A percentile compares a stretch with the other conserved stretches of the same genome.
Evolutionary conservation across 2,329 filamentous ascomycete species (phyloP).

Genomic region (Sporothrix protearum): DNA sequence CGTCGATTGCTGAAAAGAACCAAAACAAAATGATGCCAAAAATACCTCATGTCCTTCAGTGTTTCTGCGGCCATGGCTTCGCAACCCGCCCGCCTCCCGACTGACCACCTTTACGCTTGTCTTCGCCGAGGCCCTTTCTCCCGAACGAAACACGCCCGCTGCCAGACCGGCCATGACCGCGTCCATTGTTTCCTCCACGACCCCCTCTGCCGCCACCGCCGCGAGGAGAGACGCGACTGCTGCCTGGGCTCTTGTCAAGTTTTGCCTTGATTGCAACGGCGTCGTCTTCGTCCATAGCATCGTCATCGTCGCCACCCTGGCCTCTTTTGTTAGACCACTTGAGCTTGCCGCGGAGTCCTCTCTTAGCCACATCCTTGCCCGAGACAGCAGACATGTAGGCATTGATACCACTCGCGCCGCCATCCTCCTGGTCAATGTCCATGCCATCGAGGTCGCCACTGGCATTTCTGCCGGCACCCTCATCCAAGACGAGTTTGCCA

Average conservation of each 20-base stretch:
- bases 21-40: background rate
- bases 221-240: slow-evolving; percentile 30
- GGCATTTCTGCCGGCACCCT: slow-evolving; percentile 49
- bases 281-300: slow-evolving; percentile 53
- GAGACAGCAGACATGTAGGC: slow-evolving; percentile 68
- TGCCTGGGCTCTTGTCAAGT: slow-evolving; percentile 35
- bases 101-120: slow-evolving; percentile 31
- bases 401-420: slow-evolving; percentile 54
- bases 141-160: slow-evolving; percentile 34
- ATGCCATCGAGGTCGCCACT: slow-evolving; percentile 56
- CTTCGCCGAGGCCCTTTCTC: slow-evolving; percentile 36
- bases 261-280: slow-evolving; percentile 40
- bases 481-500: slow-evolving; percentile 70
- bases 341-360: slow-evolving; percentile 63
- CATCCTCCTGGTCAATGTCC: slow-evolving; percentile 48
- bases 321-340: slow-evolving; percentile 65
- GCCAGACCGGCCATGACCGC: slow-evolving; percentile 38
- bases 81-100: slow-evolving; percentile 31
- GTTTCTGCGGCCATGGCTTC: slow-evolving; percentile 31
- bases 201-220: slow-evolving; percentile 36
- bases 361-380: slow-evolving; percentile 61
- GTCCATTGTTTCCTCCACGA: slow-evolving; percentile 33
- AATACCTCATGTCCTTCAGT: background rate
- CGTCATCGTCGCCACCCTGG: slow-evolving; percentile 45
- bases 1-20: background rate